A percentile compares a stretch with the other conserved stretches of the same genome.
phyloP scores from a whole-genome alignment of 495 filamentous ascomycete genomes.

The Podospora tetraspora region DNA sequence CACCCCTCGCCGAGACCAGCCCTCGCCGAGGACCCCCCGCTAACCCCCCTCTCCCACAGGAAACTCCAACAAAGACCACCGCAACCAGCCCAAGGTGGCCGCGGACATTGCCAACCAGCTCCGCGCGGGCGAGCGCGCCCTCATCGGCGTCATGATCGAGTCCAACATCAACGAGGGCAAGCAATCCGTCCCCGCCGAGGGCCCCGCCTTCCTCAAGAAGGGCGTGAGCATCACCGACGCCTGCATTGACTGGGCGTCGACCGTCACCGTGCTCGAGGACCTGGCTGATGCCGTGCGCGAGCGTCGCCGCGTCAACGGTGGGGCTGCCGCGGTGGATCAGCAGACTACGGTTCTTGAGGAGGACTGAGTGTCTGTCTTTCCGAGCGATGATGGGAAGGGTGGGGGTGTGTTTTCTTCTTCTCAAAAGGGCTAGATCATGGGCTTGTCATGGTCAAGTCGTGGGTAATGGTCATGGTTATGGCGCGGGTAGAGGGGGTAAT shows the following conservation, averaged over 20 bases:
- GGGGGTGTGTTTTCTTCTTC: background rate
- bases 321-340: slow-evolving; percentile 17
- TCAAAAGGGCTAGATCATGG: background rate
- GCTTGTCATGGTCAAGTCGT: background rate
- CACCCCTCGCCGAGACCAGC: background rate
- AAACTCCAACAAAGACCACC: slow-evolving; percentile 69
- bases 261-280: slow-evolving; percentile 77
- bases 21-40: too few relatives aligned
- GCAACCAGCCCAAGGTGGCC: slow-evolving; percentile 91
- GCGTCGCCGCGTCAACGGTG: slow-evolving; percentile 51
- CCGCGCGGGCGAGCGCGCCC: slow-evolving; percentile 76
- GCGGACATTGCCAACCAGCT: slow-evolving; percentile 77
- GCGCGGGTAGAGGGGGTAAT: too few relatives aligned
- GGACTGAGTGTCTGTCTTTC: slow-evolving; percentile 27
- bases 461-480: too few relatives aligned
- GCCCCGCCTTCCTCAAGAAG: slow-evolving; percentile 71
- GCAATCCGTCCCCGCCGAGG: slow-evolving; percentile 88
- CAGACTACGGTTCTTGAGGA: slow-evolving; percentile 36
- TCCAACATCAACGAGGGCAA: slow-evolving; percentile 94
- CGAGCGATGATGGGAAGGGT: background rate
- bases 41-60: slow-evolving; percentile 39
- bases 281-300: slow-evolving; percentile 79
- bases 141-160: slow-evolving; percentile 98
- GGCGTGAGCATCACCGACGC: slow-evolving; percentile 97
- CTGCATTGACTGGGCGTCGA: slow-evolving; percentile 91